phyloP scores from a whole-genome alignment of 805 yeast genomes.

The Hanseniaspora pseudoguilliermondii region DNA sequence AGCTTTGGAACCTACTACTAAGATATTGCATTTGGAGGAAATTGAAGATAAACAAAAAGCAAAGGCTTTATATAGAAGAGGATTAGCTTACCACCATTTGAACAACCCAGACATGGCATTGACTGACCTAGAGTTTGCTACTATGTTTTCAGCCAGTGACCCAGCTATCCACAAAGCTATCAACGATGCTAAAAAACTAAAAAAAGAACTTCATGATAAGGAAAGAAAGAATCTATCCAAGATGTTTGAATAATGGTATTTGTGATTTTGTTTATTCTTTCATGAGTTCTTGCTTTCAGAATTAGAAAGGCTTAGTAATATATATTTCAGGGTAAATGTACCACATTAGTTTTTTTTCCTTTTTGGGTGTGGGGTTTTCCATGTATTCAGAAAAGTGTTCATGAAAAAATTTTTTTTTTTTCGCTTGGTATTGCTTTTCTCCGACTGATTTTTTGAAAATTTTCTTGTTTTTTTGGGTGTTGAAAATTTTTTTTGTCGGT shows the following conservation, averaged over 20 bases:
- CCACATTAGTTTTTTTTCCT: too few relatives aligned
- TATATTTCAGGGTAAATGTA: neutral
- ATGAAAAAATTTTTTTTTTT: neutral
- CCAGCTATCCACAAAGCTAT: constrained; percentile 57
- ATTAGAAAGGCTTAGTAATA: neutral
- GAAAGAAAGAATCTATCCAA: constrained; percentile 65
- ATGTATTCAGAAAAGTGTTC: neutral
- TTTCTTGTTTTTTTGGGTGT: neutral
- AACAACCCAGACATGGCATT: constrained; percentile 64
- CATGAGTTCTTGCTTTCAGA: neutral
- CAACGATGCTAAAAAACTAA: constrained; percentile 40
- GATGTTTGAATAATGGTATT: constrained; percentile 33
- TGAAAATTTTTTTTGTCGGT: neutral
- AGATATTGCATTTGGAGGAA: constrained; percentile 48
- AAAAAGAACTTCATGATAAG: constrained; percentile 46
- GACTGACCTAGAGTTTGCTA: constrained; percentile 52
- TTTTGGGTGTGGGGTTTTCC: too few relatives aligned
- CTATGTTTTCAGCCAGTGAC: constrained; percentile 53
- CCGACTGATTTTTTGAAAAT: neutral
- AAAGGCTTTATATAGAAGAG: constrained; percentile 80
- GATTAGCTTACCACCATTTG: constrained; percentile 49
- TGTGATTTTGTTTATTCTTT: neutral
- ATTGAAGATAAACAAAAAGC: constrained; percentile 52
- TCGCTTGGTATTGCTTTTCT: neutral
- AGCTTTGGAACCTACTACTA: constrained; percentile 47